Base-by-base conservation (phyloP, 2,329 filamentous ascomycete species). In the Arthrobotrys pseudoclavata region DNA sequence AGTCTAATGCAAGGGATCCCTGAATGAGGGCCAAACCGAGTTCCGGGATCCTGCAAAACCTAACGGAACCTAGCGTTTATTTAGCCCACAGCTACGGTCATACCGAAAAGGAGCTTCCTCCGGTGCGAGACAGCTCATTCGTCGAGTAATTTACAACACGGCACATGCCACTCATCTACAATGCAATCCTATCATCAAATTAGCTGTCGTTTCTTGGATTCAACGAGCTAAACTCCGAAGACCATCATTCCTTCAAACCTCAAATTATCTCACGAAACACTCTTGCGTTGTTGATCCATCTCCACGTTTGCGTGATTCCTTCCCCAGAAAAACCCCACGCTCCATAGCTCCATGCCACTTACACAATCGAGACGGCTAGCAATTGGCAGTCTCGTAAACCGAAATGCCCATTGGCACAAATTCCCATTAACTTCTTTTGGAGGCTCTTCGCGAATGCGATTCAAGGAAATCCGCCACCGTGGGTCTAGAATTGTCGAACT, bases 321-420 rank as follows among this genome's bases (percentile, higher is more conserved):
- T 61, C 69, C 69, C 57, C 57, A 48, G 47, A 52, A 57, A 13
- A 29, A 48, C 37, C 37, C 68, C 31, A 42, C 37, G 34, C 10
- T 50, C 15, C 1, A n/a, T 18, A 20, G 42, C 62, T 20, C 45
- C 45, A 24, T 37, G 9, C 26, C 24, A 50, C 42, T 34, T 18
- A 48, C 40, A 47, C 42, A 40, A 37, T 40, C 69, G 55, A 31
- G 69, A 61, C 52, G 69, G 60, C 69, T 22, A 72, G 69, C 34
- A 26, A 64, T 69, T 62, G 67, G 67, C 67, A 70, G 67, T 70
- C 45, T 70, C 45, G 53, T 70, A 50, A 61, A 70, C 53, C 53
- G 53, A 70, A 53, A 60, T 60, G 18, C 55, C 12, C 18, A 60
- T 60, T 60, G 34, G 55, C 55, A 60, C 31, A 42, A 12, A 60